Evolutionary conservation across 495 filamentous ascomycete species (phyloP), one percentile per base, ranked within the genome.

Genomic region (Aspergillus nidulans): DNA sequence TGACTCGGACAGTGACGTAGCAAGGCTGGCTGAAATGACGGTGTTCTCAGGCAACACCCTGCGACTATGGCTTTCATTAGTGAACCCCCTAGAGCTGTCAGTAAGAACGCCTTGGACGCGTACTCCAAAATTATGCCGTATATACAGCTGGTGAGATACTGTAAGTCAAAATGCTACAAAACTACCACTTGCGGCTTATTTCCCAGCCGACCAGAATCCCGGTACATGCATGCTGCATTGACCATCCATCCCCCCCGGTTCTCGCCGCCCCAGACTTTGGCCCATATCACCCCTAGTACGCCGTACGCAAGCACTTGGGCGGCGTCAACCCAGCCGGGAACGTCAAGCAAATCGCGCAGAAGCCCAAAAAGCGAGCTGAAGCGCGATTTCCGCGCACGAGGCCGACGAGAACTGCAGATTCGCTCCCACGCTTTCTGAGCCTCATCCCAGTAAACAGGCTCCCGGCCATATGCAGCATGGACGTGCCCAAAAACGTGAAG

Each of bases 401-500:
- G 53, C 18, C 71, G 64, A 40, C 73, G 66, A 20, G 58, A 58
- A 0, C 66, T 71, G 51, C 70, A 79, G 10, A 90, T 70, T 30
- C 77, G 69, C 68, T 92, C 89, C 78, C 88, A 92, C 0, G 81
- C 77, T 21, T 60, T 69, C 63, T 95, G 89, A 46, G 81, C 85
- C 43, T 88, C 78, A 65, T 95, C 90, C 83, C 85, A 96, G 72
- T 84, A 91, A 1, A 89, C 74, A 3, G 81, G 72, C 61, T 92
- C 84, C 20, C 70, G 66, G 6, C 84, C 84, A 41, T 80, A 73
- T 6, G 77, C 79, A 32, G 72, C 84, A 69, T 97, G 94, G 23
- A 95, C 78, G 65, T 97, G 94, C 5, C 92, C 92, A 69, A 95
- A 96, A 52, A 96, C 79, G 68, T 97, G 92, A 10, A 97, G 72